phyloP scores from a whole-genome alignment of 331 rosid genomes.

The Malus hybrid region DNA sequence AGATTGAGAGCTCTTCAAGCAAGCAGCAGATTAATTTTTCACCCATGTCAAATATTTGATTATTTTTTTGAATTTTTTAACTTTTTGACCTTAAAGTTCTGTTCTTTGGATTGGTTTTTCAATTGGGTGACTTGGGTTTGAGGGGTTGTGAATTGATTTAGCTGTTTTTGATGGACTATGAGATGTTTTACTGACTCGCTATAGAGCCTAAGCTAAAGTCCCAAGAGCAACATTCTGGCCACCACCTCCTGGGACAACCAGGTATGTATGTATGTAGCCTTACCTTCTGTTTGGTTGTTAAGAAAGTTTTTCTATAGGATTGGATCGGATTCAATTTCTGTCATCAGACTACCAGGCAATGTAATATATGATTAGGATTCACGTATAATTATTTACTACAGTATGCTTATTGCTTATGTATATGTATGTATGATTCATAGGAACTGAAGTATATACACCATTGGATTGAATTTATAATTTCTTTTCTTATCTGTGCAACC shows the following conservation, averaged over 20 bases:
- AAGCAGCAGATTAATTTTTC: too few relatives aligned
- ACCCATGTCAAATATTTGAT: too few relatives aligned
- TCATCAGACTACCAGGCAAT: background rate
- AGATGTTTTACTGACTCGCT: slow-evolving; percentile 36
- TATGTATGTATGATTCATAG: too few relatives aligned
- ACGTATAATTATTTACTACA: background rate
- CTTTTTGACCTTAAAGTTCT: too few relatives aligned
- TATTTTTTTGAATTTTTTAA: too few relatives aligned
- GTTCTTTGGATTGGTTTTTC: too few relatives aligned
- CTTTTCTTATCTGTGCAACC: background rate
- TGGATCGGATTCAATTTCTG: background rate
- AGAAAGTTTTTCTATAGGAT: background rate
- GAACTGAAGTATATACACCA: background rate
- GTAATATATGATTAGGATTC: too few relatives aligned
- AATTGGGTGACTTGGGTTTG: too few relatives aligned
- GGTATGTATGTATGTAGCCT: slow-evolving; percentile 22
- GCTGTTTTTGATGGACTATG: too few relatives aligned
- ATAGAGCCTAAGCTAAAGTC: slow-evolving; percentile 64
- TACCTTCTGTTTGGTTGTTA: background rate
- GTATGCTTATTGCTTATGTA: background rate
- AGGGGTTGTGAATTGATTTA: too few relatives aligned
- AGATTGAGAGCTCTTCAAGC: too few relatives aligned
- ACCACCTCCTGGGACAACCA: slow-evolving; percentile 94
- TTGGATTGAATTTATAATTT: background rate
- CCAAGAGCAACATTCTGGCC: slow-evolving; percentile 72